phyloP scores from a whole-genome alignment of 345 rosid species.

The Carallia brachiata region DNA sequence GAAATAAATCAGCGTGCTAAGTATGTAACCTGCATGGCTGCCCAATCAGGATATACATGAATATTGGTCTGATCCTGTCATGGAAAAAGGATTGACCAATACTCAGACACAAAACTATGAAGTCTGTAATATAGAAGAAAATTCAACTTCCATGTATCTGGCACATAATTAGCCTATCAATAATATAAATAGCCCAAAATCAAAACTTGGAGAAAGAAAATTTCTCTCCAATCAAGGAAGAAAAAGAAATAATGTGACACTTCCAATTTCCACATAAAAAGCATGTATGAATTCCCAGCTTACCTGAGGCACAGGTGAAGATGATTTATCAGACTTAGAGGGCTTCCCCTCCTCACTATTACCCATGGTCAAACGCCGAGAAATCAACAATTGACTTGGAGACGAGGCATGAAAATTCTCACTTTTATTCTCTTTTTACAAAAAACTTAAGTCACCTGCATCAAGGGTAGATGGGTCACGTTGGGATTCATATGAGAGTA shows the following conservation, averaged over 20 bases:
- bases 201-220: background rate
- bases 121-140: background rate
- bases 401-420: background rate
- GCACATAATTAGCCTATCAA: no score
- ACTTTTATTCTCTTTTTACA: background rate
- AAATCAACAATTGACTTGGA: background rate
- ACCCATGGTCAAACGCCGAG: constrained; percentile 53
- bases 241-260: background rate
- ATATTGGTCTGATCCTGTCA: constrained; percentile 71
- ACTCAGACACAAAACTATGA: constrained; percentile 19
- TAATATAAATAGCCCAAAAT: no score
- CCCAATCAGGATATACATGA: constrained; percentile 89
- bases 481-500: background rate
- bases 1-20: constrained; percentile 12
- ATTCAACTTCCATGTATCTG: background rate
- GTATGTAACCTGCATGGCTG: constrained; percentile 75
- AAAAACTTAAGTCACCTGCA: constrained; percentile 22
- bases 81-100: constrained; percentile 30
- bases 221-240: background rate
- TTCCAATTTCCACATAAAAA: constrained; percentile 5
- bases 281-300: constrained; percentile 21
- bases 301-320: constrained; percentile 62
- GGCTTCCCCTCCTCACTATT: constrained; percentile 70
- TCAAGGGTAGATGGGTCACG: constrained; percentile 1
- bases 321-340: constrained; percentile 56